Conservation (phyloP, 257 asterid species). For the Rubia yunnanensis region DNA sequence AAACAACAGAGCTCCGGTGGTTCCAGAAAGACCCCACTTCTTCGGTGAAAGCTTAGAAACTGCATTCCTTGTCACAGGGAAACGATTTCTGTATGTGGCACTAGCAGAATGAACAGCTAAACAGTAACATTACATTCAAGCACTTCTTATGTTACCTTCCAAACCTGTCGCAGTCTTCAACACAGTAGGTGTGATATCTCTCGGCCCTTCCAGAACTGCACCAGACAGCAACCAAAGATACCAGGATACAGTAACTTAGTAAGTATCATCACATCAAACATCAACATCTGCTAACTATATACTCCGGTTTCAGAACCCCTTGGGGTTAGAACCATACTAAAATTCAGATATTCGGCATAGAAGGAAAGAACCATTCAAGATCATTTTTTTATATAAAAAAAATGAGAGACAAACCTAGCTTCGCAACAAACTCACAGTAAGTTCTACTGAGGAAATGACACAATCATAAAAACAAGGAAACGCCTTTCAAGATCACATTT, state of each 20-base stretch:
- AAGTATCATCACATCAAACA: not conserved
- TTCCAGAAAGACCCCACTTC: conserved; percentile 95
- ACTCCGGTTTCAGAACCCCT: not conserved
- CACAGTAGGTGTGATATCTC: conserved; percentile 81
- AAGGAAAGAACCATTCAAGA: not conserved
- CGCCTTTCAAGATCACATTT: not conserved
- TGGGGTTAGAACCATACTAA: not conserved
- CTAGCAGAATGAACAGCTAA: not conserved
- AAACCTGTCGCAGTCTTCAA: conserved; percentile 78
- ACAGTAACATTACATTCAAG: not conserved
- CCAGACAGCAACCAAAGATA: not conserved
- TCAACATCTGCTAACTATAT: not conserved
- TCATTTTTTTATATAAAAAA: not conserved
- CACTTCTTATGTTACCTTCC: conserved; percentile 28
- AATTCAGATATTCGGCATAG: not conserved
- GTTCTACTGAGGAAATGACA: too few relatives aligned
- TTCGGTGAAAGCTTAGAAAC: conserved; percentile 87
- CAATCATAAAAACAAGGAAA: not conserved
- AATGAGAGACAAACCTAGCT: not conserved
- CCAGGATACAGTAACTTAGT: not conserved
- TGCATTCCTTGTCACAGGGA: conserved; percentile 16
- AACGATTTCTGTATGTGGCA: not conserved
- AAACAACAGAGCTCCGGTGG: conserved; percentile 55
- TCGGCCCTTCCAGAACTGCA: conserved; percentile 85
- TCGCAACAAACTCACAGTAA: not conserved